phyloP scores from a whole-genome alignment of 371 early-diverging fungal genomes.

The Mortierella sp. region DNA sequence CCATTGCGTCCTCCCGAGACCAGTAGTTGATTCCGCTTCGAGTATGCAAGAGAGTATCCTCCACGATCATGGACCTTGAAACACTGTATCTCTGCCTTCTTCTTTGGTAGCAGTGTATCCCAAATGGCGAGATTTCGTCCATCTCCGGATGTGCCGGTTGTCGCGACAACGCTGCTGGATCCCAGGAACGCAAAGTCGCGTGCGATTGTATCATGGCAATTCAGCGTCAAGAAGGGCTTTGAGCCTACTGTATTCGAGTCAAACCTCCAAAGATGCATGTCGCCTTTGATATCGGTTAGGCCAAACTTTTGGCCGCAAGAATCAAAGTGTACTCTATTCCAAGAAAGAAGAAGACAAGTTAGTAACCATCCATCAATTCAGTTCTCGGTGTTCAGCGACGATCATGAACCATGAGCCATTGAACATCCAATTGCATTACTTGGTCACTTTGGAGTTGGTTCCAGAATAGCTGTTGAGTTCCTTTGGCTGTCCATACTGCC shows the following conservation, averaged over 20 bases:
- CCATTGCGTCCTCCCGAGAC: constrained; percentile 83
- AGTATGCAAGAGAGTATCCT: constrained; percentile 76
- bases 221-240: constrained; percentile 62
- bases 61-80: constrained; percentile 56
- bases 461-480: constrained; percentile 69
- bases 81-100: constrained; percentile 59
- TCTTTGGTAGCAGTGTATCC: constrained; percentile 79
- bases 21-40: constrained; percentile 66
- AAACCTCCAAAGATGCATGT: constrained; percentile 77
- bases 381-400: too few species aligned
- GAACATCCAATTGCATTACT: constrained; percentile 40
- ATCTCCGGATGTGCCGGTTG: constrained; percentile 75
- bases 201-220: constrained; percentile 73
- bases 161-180: constrained; percentile 78
- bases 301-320: constrained; percentile 83
- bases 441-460: constrained; percentile 59
- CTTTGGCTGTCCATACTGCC: constrained; percentile 72
- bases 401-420: too few species aligned
- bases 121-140: constrained; percentile 74
- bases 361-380: too few species aligned
- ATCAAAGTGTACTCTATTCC: constrained; percentile 68
- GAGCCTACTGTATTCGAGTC: constrained; percentile 74
- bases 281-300: constrained; percentile 75
- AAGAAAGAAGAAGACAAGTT: not conserved
- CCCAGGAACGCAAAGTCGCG: constrained; percentile 80